phyloP scores from a whole-genome alignment of 768 basidiomycete genomes.

The Suillus fuscotomentosus region DNA sequence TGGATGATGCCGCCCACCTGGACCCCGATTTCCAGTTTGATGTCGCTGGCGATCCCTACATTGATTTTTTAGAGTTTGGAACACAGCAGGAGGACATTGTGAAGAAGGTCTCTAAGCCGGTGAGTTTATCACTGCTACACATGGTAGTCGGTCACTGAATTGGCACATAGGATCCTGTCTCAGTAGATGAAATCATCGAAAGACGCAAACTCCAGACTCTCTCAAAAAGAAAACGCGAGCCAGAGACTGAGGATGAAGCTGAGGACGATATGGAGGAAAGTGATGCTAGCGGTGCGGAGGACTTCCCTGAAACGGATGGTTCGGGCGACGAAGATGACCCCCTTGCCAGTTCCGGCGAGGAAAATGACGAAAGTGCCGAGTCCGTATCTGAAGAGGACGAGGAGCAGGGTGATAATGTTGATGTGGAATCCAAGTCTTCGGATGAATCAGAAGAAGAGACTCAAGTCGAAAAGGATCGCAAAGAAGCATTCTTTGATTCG shows the following conservation, averaged over 20 bases:
- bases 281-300: slow-evolving; percentile 4
- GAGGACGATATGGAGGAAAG: slow-evolving; percentile 35
- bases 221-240: slow-evolving; percentile 62
- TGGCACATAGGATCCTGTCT: slow-evolving; percentile 62
- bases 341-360: slow-evolving; percentile 32
- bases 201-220: slow-evolving; percentile 50
- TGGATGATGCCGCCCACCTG: slow-evolving; percentile 58
- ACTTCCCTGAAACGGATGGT: slow-evolving; percentile 25
- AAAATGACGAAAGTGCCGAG: slow-evolving; percentile 32
- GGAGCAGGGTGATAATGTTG: slow-evolving; percentile 21
- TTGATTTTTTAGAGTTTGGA: slow-evolving; percentile 46
- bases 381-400: slow-evolving; percentile 33
- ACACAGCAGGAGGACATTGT: slow-evolving; percentile 52
- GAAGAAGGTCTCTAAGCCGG: slow-evolving; percentile 61
- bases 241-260: slow-evolving; percentile 34
- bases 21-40: slow-evolving; percentile 87
- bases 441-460: slow-evolving; percentile 63
- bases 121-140: slow-evolving; percentile 31
- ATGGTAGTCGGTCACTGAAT: slow-evolving; percentile 2
- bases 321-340: slow-evolving; percentile 29
- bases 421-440: slow-evolving; percentile 46
- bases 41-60: slow-evolving; percentile 66
- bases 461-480: slow-evolving; percentile 61
- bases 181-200: slow-evolving; percentile 90
- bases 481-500: slow-evolving; percentile 86